Evolutionary conservation across 805 yeast genomes (phyloP).

Genomic region (Teunomyces lycoperdinae): DNA sequence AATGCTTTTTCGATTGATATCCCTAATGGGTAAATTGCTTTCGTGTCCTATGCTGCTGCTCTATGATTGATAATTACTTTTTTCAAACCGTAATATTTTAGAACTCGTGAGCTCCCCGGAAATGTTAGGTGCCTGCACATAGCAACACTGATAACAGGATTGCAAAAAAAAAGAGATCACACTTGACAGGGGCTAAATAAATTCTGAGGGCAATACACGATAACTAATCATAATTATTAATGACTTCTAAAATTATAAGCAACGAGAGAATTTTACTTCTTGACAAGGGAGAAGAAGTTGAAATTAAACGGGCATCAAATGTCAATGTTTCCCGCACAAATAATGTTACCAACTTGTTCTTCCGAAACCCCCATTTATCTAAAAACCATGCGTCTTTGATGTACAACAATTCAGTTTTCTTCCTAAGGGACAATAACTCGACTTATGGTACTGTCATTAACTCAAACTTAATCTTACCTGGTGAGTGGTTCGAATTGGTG

Average conservation of each 20-base stretch:
- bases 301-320: constrained; percentile 30
- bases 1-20: background rate
- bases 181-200: background rate
- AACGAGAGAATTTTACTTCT: constrained; percentile 11
- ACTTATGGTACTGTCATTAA: constrained; percentile 40
- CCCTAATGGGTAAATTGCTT: background rate
- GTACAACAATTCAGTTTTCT: constrained; percentile 16
- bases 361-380: constrained; percentile 35
- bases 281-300: constrained; percentile 13
- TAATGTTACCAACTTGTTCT: constrained; percentile 26
- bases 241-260: constrained; percentile 1
- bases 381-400: constrained; percentile 34
- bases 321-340: constrained; percentile 25
- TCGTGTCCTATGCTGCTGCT: background rate
- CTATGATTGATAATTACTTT: background rate
- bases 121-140: background rate
- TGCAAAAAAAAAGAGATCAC: constrained; percentile 2
- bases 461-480: constrained; percentile 22
- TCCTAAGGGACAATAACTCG: constrained; percentile 29
- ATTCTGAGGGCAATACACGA: background rate
- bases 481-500: constrained; percentile 11
- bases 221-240: background rate
- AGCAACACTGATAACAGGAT: background rate
- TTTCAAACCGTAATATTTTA: background rate
- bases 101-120: background rate